Evolutionary conservation across 768 basidiomycete genomes (phyloP).

Genomic region (Suillus clintonianus): DNA sequence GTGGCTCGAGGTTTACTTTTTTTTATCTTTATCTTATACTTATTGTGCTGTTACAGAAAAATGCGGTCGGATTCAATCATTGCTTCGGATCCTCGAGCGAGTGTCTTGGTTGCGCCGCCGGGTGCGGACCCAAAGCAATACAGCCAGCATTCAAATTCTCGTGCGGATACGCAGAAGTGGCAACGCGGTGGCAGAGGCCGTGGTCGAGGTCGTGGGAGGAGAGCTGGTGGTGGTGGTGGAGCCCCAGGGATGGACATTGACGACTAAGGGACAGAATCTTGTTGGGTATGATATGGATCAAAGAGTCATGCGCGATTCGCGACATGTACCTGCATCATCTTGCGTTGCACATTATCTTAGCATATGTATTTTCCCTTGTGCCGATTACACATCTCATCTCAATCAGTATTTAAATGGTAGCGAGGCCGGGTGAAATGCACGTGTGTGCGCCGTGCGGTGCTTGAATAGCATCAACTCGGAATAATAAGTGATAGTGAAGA

Average conservation of each 20-base stretch:
- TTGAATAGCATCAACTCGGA: not conserved
- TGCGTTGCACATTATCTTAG: not conserved
- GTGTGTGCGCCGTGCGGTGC: not conserved
- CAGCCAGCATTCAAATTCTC: slow-evolving; percentile 29
- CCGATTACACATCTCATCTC: not conserved
- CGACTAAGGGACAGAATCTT: slow-evolving; percentile 13
- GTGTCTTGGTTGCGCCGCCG: slow-evolving; percentile 68
- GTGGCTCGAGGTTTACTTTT: slow-evolving; percentile 1
- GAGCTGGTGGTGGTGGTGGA: slow-evolving; percentile 12
- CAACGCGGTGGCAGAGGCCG: slow-evolving; percentile 28
- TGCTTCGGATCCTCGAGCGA: slow-evolving; percentile 59
- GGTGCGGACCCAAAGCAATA: slow-evolving; percentile 61
- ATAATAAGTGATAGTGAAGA: not conserved
- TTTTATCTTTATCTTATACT: not conserved
- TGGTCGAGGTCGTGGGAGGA: slow-evolving; percentile 20
- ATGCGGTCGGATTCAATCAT: slow-evolving; percentile 82
- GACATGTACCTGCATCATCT: not conserved
- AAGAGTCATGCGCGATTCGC: not conserved
- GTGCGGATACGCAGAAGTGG: slow-evolving; percentile 28
- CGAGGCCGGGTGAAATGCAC: not conserved
- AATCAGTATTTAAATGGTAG: not conserved
- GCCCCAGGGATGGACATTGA: slow-evolving; percentile 29
- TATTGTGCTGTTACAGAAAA: slow-evolving; percentile 51
- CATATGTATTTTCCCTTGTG: slow-evolving; percentile 2
- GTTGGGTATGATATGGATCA: not conserved